Conservation (phyloP, 805 yeast genomes). For the Suhomyces sp. region DNA sequence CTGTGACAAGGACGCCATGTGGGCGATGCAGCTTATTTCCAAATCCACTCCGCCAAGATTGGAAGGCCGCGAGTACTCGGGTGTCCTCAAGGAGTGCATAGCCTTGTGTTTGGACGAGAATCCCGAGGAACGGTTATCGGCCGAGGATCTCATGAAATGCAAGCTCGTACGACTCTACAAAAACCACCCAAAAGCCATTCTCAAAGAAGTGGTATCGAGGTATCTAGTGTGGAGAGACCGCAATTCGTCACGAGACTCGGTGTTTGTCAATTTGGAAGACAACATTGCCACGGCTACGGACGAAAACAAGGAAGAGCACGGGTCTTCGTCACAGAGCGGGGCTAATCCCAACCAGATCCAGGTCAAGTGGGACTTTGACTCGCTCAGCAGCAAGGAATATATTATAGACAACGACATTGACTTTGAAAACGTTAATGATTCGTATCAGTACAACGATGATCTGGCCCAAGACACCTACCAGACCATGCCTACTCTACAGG, state of each 20-base stretch:
- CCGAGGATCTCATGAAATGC: slow-evolving; percentile 77
- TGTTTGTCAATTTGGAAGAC: slow-evolving; percentile 28
- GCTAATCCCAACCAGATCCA: slow-evolving; percentile 23
- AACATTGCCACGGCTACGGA: slow-evolving; percentile 1
- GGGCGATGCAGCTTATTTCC: slow-evolving; percentile 93
- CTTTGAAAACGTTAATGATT: slow-evolving; percentile 25
- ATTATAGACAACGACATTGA: slow-evolving; percentile 68
- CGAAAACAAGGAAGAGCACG: background rate
- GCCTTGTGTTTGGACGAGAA: slow-evolving; percentile 93
- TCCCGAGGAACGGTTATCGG: slow-evolving; percentile 82
- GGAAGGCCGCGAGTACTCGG: slow-evolving; percentile 83
- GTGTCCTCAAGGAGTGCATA: slow-evolving; percentile 76
- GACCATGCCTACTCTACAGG: slow-evolving; percentile 27
- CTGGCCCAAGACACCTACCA: slow-evolving; percentile 20
- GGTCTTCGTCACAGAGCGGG: background rate
- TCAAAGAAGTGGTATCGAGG: slow-evolving; percentile 73
- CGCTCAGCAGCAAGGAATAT: slow-evolving; percentile 69
- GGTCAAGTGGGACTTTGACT: slow-evolving; percentile 89
- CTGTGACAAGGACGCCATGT: slow-evolving; percentile 88
- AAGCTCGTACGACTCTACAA: slow-evolving; percentile 67
- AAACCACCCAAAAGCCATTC: slow-evolving; percentile 52
- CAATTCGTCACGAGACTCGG: slow-evolving; percentile 52
- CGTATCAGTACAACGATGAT: slow-evolving; percentile 19
- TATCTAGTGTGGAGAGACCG: slow-evolving; percentile 76
- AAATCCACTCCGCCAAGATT: slow-evolving; percentile 92